Base-by-base conservation (phyloP, 805 yeast species). In the Barnettozyma californica region DNA sequence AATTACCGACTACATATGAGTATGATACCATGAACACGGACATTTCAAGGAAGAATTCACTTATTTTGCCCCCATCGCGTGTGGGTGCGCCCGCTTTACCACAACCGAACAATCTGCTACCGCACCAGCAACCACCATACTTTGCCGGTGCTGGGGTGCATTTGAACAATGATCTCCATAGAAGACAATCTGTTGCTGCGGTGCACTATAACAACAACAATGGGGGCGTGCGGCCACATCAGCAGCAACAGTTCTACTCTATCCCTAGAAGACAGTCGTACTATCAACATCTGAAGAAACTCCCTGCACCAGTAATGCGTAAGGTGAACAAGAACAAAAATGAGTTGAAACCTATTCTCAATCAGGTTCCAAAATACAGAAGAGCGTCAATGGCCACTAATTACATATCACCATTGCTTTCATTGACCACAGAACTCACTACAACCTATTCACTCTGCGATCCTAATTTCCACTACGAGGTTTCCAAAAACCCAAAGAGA, bases 361-460 rank as follows among this genome's bases (percentile, higher is more conserved):
- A 85, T 58, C 64, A 67, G n/a, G 77, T 74, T 44, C 91, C 91
- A 2, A 82, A 81, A 65, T 84, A 77, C 58, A 70, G 94, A 53
- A 69, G 94, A 48, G 84, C 88, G 9, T 80, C 88, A 0, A 73
- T 81, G 43, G 76, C 81, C 38, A 75, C 84, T 2, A 70, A 75
- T 16, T 83, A 78, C 48, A 78, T 86, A 4, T 84, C 94, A 5
- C 99, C 99, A 1, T 73, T 87, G 21, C 72, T 77, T 49, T 96
- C 96, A 0, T 70, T 92, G 50, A 87, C 97, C 0, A 76, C 83
- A 4, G 80, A 86, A 43, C 69, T 94, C 44, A 76, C 92, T 2
- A 80, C 90, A 19, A 84, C 97, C 0, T 94, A 87, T 65, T 73
- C 86, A 9, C 76, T 92, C 48, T 92, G 97, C 67, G 86, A 89